Percentiles rank a stretch among this genome's conserved stretches.
Conservation (phyloP, 441 rosid genomes). For the Cnidoscolus chayamansa region DNA sequence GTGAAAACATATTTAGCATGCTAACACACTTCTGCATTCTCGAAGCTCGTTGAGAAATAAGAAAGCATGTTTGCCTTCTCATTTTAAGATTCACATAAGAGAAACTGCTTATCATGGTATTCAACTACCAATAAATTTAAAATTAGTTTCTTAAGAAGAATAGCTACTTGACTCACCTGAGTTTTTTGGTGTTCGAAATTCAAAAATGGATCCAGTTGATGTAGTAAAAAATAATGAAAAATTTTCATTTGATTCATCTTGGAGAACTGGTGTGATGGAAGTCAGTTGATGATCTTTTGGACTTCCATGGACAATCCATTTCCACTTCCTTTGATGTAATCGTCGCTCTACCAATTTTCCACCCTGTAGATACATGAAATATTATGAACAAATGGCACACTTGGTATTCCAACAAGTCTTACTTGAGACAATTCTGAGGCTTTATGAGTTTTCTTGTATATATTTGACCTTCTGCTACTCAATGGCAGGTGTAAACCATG, state of each 20-base stretch:
- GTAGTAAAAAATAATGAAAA: slow-evolving; percentile 49
- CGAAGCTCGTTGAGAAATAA: background rate
- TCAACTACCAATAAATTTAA: background rate
- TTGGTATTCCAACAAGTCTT: background rate
- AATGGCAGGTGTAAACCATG: background rate
- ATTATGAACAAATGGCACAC: slow-evolving; percentile 6
- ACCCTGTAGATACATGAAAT: slow-evolving; percentile 30
- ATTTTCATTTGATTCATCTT: slow-evolving; percentile 48
- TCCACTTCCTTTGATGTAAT: slow-evolving; percentile 59
- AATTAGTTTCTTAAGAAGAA: background rate
- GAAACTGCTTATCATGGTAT: background rate
- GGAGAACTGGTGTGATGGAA: slow-evolving; percentile 45
- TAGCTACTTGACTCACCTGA: slow-evolving; percentile 35
- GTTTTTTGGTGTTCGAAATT: slow-evolving; percentile 41
- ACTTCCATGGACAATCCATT: slow-evolving; percentile 63
- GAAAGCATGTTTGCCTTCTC: background rate
- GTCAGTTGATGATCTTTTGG: slow-evolving; percentile 48
- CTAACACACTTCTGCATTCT: background rate
- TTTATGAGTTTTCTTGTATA: background rate
- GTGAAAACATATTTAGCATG: background rate
- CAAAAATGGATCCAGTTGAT: slow-evolving; percentile 46
- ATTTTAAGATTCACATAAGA: background rate
- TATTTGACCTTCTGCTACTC: background rate
- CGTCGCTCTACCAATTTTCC: slow-evolving; percentile 58
- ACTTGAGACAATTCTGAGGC: background rate